phyloP scores from a whole-genome alignment of 2,329 filamentous ascomycete genomes.

The Penicillium sp. region DNA sequence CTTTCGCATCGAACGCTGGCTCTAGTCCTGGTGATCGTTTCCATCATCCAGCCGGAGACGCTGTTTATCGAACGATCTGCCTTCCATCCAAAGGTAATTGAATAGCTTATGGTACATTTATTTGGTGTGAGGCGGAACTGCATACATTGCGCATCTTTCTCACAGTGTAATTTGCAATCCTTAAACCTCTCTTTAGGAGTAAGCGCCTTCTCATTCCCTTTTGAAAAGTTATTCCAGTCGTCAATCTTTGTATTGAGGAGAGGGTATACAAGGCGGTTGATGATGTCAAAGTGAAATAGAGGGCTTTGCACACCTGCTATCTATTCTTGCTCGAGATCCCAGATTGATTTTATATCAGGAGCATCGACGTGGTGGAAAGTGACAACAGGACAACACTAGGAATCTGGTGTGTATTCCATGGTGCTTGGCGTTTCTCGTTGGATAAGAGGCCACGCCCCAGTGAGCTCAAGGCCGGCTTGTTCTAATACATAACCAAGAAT shows the following conservation, averaged over 20 bases:
- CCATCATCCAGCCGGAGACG: too few relatives aligned
- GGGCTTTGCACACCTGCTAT: background rate
- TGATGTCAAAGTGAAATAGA: background rate
- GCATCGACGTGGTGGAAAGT: background rate
- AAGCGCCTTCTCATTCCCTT: background rate
- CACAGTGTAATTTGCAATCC: background rate
- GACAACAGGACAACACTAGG: background rate
- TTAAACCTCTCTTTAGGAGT: background rate
- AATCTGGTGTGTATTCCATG: background rate
- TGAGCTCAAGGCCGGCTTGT: background rate
- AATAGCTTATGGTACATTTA: too few relatives aligned
- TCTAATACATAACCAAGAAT: background rate
- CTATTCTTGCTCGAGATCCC: background rate
- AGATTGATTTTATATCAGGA: background rate
- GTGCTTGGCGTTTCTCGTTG: background rate
- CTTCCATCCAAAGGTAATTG: too few relatives aligned
- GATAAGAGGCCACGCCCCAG: background rate
- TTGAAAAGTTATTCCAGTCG: background rate
- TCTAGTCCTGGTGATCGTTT: too few relatives aligned
- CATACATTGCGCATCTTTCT: background rate
- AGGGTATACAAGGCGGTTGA: background rate
- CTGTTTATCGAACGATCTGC: too few relatives aligned
- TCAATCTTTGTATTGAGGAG: background rate
- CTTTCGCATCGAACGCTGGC: too few relatives aligned
- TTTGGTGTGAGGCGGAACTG: constrained; percentile 1